These are phyloP conservation scores for Psilocybe subaeruginosa DNA, from an alignment of 768 basidiomycete species.

Conservation along the genomic window DNA sequence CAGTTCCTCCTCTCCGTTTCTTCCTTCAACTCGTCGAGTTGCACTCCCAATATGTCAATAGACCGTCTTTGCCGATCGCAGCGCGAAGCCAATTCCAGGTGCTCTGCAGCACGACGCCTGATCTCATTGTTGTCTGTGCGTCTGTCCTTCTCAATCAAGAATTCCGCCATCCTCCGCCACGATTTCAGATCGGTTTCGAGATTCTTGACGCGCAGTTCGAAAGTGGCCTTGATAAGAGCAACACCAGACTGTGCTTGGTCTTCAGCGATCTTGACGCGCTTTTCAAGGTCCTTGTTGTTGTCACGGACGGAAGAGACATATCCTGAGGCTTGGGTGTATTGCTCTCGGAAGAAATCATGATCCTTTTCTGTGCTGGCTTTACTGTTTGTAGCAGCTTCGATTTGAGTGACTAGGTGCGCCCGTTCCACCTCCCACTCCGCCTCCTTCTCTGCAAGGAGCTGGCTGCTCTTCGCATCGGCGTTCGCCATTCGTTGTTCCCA, in stretches of 20 bases:
- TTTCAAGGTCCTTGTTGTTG: slow-evolving; percentile 55
- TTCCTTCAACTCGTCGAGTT: slow-evolving; percentile 19
- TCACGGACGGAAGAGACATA: slow-evolving; percentile 45
- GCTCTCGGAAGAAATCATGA: slow-evolving; percentile 55
- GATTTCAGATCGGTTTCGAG: slow-evolving; percentile 49
- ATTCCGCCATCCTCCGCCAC: slow-evolving; percentile 49
- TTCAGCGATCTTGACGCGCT: slow-evolving; percentile 52
- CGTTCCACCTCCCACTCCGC: slow-evolving; percentile 37
- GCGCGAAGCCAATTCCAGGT: slow-evolving; percentile 48
- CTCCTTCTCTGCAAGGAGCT: slow-evolving; percentile 22
- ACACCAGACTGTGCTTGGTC: slow-evolving; percentile 59
- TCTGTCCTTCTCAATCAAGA: slow-evolving; percentile 59
- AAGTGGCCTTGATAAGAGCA: slow-evolving; percentile 50
- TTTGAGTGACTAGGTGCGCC: slow-evolving; percentile 21
- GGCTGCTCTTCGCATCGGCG: slow-evolving; percentile 3
- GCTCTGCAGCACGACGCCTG: slow-evolving; percentile 57
- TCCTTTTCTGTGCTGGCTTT: slow-evolving; percentile 46
- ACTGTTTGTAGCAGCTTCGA: slow-evolving; percentile 30
- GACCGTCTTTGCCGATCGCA: slow-evolving; percentile 35
- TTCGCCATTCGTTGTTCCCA: slow-evolving; percentile 6
- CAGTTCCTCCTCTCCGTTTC: slow-evolving; percentile 22
- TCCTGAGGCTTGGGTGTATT: slow-evolving; percentile 54
- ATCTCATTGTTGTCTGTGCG: slow-evolving; percentile 60
- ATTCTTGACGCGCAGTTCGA: slow-evolving; percentile 45
- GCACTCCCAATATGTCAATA: slow-evolving; percentile 23